These are phyloP conservation scores for Lagenaria siceraria DNA, from an alignment of 306 rosid genomes.

Conservation along the genomic window DNA sequence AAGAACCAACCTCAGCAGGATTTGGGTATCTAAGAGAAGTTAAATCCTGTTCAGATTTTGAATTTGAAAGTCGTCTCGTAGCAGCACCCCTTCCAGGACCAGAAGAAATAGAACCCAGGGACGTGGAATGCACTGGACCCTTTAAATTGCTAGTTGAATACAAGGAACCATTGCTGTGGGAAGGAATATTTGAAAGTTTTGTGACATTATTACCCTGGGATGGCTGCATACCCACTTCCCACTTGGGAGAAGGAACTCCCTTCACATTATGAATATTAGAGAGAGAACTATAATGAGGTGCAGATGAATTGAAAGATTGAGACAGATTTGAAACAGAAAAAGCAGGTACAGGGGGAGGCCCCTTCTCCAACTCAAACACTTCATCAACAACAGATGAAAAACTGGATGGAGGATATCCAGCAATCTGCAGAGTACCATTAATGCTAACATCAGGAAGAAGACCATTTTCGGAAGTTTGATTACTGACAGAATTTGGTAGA, in stretches of 20 bases:
- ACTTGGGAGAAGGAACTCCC: constrained; percentile 64
- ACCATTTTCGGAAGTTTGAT: constrained; percentile 43
- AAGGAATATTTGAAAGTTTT: constrained; percentile 26
- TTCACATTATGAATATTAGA: constrained; percentile 39
- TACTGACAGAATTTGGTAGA: constrained; percentile 34
- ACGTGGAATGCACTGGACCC: constrained; percentile 54
- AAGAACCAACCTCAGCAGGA: constrained; percentile 46
- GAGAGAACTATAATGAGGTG: constrained; percentile 54
- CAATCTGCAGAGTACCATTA: constrained; percentile 43
- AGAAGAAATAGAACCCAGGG: constrained; percentile 51
- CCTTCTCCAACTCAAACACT: constrained; percentile 80
- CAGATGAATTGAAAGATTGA: constrained; percentile 39
- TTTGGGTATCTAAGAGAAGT: constrained; percentile 67
- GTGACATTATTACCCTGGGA: constrained; percentile 40
- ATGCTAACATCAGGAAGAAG: constrained; percentile 40
- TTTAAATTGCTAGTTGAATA: constrained; percentile 46
- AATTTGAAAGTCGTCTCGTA: constrained; percentile 51
- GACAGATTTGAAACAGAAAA: constrained; percentile 37
- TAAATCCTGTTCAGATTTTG: constrained; percentile 97
- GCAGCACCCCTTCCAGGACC: constrained; percentile 48
- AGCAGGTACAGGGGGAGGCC: constrained; percentile 35
- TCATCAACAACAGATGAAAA: constrained; percentile 92
- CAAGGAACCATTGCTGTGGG: constrained; percentile 48
- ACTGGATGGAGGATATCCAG: constrained; percentile 58
- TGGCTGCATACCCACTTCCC: constrained; percentile 66